phyloP scores from a whole-genome alignment of 169 alveolate genomes.

The Plasmodium chabaudi region DNA sequence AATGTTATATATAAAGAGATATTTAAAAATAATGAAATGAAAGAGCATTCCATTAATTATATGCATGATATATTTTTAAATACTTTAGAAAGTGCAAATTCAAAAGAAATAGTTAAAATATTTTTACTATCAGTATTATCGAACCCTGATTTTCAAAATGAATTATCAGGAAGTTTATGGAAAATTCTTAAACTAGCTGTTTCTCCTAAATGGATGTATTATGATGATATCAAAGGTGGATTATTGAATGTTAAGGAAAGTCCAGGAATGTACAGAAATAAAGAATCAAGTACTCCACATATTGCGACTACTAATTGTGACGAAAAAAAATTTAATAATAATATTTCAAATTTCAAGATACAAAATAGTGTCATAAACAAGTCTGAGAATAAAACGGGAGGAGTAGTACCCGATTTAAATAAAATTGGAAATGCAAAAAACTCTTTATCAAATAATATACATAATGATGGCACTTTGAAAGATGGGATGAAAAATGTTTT shows the following conservation, averaged over 20 bases:
- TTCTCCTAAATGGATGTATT: slow-evolving; percentile 37
- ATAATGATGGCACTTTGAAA: too few species aligned
- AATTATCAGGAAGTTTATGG: slow-evolving; percentile 25
- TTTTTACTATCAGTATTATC: slow-evolving; percentile 29
- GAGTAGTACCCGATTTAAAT: too few species aligned
- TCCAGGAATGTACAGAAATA: background rate
- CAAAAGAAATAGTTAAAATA: slow-evolving; percentile 10
- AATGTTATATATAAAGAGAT: slow-evolving; percentile 25
- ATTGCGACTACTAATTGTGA: slow-evolving; percentile 15
- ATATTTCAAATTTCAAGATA: background rate
- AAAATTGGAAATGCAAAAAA: too few species aligned
- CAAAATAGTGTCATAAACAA: too few species aligned
- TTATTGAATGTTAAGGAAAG: background rate
- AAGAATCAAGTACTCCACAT: background rate
- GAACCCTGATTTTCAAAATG: slow-evolving; percentile 41
- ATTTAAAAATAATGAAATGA: slow-evolving; percentile 37
- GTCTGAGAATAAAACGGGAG: too few species aligned
- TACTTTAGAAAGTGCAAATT: slow-evolving; percentile 12
- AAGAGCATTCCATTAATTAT: slow-evolving; percentile 9
- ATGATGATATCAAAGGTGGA: slow-evolving; percentile 11
- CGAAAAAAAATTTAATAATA: background rate
- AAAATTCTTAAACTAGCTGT: slow-evolving; percentile 29
- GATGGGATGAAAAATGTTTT: too few species aligned
- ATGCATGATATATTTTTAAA: slow-evolving; percentile 8
- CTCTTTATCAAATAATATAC: too few species aligned